These are phyloP conservation scores for Ustilago nuda DNA, from an alignment of 1,284 basidiomycete genomes.

Conservation along the genomic window DNA sequence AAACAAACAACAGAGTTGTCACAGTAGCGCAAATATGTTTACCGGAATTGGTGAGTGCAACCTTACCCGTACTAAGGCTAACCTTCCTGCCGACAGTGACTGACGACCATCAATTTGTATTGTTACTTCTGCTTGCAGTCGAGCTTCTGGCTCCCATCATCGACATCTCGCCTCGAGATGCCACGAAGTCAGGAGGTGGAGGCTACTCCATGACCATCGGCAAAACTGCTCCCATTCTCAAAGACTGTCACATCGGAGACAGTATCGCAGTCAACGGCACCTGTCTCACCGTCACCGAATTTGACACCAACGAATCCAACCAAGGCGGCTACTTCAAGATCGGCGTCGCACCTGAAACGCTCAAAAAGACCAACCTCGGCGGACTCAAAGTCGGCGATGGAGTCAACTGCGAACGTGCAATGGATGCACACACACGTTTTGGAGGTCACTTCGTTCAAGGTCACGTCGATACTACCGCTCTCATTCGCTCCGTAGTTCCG, in stretches of 20 bases:
- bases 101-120: background rate
- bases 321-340: constrained; percentile 78
- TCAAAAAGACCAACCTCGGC: constrained; percentile 85
- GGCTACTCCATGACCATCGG: constrained; percentile 88
- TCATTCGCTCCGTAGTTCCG: constrained; percentile 72
- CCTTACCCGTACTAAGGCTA: too few species aligned
- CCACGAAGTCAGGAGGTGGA: constrained; percentile 74
- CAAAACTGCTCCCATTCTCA: constrained; percentile 80
- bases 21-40: constrained; percentile 45
- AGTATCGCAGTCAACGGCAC: constrained; percentile 86
- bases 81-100: background rate
- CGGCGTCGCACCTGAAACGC: constrained; percentile 96
- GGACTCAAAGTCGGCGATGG: constrained; percentile 80
- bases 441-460: constrained; percentile 95
- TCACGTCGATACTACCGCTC: constrained; percentile 82
- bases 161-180: constrained; percentile 72
- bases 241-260: constrained; percentile 93
- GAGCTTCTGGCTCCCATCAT: constrained; percentile 83
- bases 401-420: constrained; percentile 95
- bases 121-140: constrained; percentile 30
- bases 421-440: constrained; percentile 88
- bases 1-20: background rate
- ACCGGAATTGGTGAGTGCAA: constrained; percentile 57
- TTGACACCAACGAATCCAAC: constrained; percentile 71
- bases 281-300: constrained; percentile 90